phyloP scores from a whole-genome alignment of 345 rosid species.

The Eucalyptus victrix region DNA sequence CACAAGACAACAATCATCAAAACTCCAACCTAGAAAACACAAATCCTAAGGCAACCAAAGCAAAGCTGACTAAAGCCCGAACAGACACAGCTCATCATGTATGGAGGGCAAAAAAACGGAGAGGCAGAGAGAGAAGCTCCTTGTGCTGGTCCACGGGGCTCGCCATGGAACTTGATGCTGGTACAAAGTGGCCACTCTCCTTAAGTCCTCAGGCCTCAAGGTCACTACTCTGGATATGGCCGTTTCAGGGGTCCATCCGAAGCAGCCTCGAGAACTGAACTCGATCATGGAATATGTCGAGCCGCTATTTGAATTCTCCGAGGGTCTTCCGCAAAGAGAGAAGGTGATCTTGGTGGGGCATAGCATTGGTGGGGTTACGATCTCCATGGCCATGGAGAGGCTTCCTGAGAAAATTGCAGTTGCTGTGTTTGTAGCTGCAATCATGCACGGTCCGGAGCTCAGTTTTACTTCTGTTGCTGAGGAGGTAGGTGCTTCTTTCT shows the following conservation, averaged over 20 bases:
- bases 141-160: slow-evolving; percentile 1
- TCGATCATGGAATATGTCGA: background rate
- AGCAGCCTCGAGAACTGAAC: background rate
- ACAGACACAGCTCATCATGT: background rate
- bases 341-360: slow-evolving; percentile 17
- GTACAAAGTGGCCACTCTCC: slow-evolving; percentile 18
- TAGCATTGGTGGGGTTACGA: slow-evolving; percentile 9
- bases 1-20: background rate
- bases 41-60: background rate
- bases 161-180: background rate
- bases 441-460: slow-evolving; percentile 2
- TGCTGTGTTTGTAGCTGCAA: slow-evolving; percentile 3
- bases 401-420: slow-evolving; percentile 2
- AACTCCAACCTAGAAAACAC: background rate
- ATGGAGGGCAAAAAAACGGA: background rate
- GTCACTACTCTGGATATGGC: slow-evolving; percentile 23
- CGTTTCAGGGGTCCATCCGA: slow-evolving; percentile 15
- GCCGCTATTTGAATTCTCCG: slow-evolving; percentile 6
- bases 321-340: background rate
- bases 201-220: slow-evolving; percentile 11
- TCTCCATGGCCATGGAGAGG: slow-evolving; percentile 13
- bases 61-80: background rate
- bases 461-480: background rate
- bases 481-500: background rate
- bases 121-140: background rate